Evolutionary conservation across 208 protist species (phyloP).

Genomic region (Crithidia fasciculata): DNA sequence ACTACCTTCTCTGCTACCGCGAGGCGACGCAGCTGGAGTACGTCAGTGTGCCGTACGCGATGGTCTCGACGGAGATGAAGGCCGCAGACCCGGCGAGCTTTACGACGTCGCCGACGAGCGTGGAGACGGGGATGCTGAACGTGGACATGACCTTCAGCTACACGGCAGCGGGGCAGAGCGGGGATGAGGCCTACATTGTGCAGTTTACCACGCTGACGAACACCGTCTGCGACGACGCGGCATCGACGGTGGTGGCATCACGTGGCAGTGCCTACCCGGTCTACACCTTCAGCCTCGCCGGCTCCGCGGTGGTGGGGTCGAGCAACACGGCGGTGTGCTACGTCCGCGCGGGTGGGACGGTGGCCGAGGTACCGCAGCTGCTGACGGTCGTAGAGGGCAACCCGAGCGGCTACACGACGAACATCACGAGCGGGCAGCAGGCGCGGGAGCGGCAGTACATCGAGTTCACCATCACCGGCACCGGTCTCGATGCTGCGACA

Average conservation of each 20-base stretch:
- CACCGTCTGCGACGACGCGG: conserved; percentile 69
- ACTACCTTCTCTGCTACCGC: conserved; percentile 84
- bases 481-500: conserved; percentile 34
- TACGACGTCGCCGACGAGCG: conserved; percentile 46
- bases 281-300: conserved; percentile 67
- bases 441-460: conserved; percentile 79
- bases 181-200: conserved; percentile 83
- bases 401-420: conserved; percentile 71
- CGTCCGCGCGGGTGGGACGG: conserved; percentile 60
- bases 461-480: conserved; percentile 62
- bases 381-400: conserved; percentile 61
- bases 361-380: conserved; percentile 86
- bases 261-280: conserved; percentile 47
- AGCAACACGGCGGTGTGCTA: conserved; percentile 79
- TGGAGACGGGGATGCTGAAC: conserved; percentile 64
- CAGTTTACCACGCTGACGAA: conserved; percentile 61
- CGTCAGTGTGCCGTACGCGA: conserved; percentile 61
- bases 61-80: conserved; percentile 15
- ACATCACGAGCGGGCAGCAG: conserved; percentile 25
- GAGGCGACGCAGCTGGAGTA: conserved; percentile 74
- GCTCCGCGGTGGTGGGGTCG: conserved; percentile 27
- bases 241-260: conserved; percentile 38
- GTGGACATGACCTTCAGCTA: conserved; percentile 64
- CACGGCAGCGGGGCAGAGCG: conserved; percentile 29
- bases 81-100: conserved; percentile 63